phyloP scores from a whole-genome alignment of 2,329 filamentous ascomycete genomes.

The Rhexocercosporidium sp. region DNA sequence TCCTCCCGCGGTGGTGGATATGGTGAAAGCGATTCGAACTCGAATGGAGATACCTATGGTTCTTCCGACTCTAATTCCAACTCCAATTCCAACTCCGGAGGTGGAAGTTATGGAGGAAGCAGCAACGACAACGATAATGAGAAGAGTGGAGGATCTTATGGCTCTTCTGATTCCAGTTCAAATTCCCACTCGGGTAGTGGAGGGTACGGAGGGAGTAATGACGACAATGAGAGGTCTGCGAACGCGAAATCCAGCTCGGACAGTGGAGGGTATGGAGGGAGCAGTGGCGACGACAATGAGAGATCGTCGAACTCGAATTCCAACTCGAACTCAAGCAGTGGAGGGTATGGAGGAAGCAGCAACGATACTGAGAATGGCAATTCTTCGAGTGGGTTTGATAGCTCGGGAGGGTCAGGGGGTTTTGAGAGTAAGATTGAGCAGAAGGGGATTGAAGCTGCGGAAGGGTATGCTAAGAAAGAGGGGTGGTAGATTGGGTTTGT shows the following conservation, averaged over 20 bases:
- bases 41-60: not conserved
- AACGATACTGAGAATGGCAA: no score
- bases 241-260: not conserved
- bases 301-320: no score
- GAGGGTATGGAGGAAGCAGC: no score
- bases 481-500: constrained; percentile 26
- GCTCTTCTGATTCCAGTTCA: not conserved
- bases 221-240: not conserved
- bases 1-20: not conserved
- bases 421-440: constrained; percentile 15
- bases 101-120: not conserved
- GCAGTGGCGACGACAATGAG: not conserved
- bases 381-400: not conserved
- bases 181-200: constrained; percentile 10
- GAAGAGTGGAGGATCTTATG: not conserved
- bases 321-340: no score
- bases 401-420: constrained; percentile 10
- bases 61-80: not conserved
- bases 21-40: constrained; percentile 3
- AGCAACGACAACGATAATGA: not conserved
- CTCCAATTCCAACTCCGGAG: not conserved
- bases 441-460: constrained; percentile 22
- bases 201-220: constrained; percentile 7
- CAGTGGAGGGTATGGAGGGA: not conserved
- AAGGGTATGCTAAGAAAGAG: constrained; percentile 20